A percentile compares a stretch with the other conserved stretches of the same genome.
Conservation (phyloP, 768 basidiomycete species). For the Auricularia cornea region DNA sequence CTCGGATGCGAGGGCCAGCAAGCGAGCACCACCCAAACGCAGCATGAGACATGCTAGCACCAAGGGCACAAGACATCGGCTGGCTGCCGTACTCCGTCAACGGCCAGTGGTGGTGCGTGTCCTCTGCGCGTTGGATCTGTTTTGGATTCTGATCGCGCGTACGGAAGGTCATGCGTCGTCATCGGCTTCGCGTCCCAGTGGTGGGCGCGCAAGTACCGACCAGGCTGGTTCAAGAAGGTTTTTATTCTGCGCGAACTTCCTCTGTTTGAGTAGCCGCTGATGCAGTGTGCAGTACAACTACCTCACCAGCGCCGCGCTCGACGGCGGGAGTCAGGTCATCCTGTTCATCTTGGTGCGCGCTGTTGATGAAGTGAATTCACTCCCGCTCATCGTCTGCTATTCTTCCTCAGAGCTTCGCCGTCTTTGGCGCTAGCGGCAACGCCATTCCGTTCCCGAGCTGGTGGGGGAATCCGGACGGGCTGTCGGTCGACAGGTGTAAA, state of each 20-base stretch:
- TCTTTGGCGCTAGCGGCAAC: slow-evolving; percentile 35
- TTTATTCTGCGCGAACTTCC: not conserved
- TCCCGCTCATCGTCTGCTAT: not conserved
- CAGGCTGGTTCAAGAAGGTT: slow-evolving; percentile 42
- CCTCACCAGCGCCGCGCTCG: slow-evolving; percentile 40
- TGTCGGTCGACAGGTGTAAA: slow-evolving; percentile 15
- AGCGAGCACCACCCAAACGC: too few species aligned
- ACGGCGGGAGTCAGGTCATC: slow-evolving; percentile 41
- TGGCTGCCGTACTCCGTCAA: slow-evolving; percentile 29
- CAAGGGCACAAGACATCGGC: too few species aligned
- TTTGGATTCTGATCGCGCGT: slow-evolving; percentile 21
- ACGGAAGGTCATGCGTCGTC: slow-evolving; percentile 35
- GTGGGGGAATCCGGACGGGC: slow-evolving; percentile 28
- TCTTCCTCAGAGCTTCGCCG: slow-evolving; percentile 24
- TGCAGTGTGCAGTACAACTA: slow-evolving; percentile 31
- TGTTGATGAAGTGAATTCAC: slow-evolving; percentile 12
- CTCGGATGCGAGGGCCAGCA: too few species aligned
- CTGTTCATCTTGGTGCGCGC: slow-evolving; percentile 39
- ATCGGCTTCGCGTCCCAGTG: slow-evolving; percentile 43
- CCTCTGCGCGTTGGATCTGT: not conserved
- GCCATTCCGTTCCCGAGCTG: slow-evolving; percentile 38
- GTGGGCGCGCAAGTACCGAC: slow-evolving; percentile 37
- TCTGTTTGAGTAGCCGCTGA: not conserved
- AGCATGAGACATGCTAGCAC: too few species aligned
- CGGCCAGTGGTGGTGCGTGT: slow-evolving; percentile 28